These are phyloP conservation scores for Lachancea fermentati DNA, from an alignment of 805 yeast species.

Conservation along the genomic window DNA sequence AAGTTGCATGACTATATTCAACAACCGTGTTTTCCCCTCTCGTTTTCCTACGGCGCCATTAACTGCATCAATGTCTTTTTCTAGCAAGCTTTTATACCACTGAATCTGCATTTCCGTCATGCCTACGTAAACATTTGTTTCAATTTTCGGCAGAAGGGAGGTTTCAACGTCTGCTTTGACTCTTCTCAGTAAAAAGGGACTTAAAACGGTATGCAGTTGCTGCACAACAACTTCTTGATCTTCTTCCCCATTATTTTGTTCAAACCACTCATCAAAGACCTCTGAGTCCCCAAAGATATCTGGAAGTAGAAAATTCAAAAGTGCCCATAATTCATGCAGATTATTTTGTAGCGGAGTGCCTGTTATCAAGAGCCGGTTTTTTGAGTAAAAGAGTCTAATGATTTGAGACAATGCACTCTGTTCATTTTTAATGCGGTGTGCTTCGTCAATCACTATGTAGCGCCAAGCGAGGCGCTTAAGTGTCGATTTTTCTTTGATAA, in stretches of 20 bases:
- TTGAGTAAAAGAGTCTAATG: conserved; percentile 80
- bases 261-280: conserved; percentile 88
- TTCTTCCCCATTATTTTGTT: conserved; percentile 39
- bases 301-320: conserved; percentile 82
- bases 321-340: conserved; percentile 93
- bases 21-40: conserved; percentile 84
- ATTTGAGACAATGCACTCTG: conserved; percentile 89
- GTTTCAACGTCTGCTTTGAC: conserved; percentile 92
- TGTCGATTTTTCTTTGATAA: conserved; percentile 77
- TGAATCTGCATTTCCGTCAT: conserved; percentile 93
- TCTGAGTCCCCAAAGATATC: conserved; percentile 92
- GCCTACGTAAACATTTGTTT: conserved; percentile 82
- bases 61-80: conserved; percentile 92
- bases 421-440: conserved; percentile 94
- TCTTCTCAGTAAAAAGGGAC: conserved; percentile 84
- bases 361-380: conserved; percentile 78
- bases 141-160: conserved; percentile 84
- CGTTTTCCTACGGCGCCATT: conserved; percentile 93
- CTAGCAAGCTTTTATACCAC: conserved; percentile 86
- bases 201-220: conserved; percentile 80
- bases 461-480: conserved; percentile 87
- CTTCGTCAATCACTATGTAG: conserved; percentile 90
- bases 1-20: conserved; percentile 94
- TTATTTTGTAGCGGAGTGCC: conserved; percentile 97
- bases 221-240: conserved; percentile 80